Conservation (phyloP, 495 filamentous ascomycete genomes). For the Xylaria grammica region DNA sequence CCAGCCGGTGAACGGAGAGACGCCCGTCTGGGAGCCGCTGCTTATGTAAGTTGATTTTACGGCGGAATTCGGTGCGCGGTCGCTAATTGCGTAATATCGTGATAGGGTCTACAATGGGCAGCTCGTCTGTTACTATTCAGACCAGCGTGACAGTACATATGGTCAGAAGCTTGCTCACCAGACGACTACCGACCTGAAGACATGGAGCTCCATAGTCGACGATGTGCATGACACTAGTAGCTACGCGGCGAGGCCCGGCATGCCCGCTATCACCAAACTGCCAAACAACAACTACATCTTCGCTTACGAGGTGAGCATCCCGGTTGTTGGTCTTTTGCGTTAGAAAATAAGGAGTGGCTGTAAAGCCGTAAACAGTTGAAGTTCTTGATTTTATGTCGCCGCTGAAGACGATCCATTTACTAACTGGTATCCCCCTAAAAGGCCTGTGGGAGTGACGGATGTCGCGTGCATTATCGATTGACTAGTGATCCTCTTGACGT, state of each 20-base stretch:
- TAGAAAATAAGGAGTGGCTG: too few species aligned
- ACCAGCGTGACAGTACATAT: conserved; percentile 67
- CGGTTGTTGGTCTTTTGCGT: too few species aligned
- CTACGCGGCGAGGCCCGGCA: conserved; percentile 70
- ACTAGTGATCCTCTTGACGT: conserved; percentile 8
- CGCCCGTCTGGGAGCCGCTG: conserved; percentile 76
- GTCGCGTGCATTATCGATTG: conserved; percentile 55
- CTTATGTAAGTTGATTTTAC: conserved; percentile 44
- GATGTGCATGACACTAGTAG: conserved; percentile 61
- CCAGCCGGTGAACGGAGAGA: conserved; percentile 63
- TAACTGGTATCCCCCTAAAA: not conserved
- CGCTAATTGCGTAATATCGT: not conserved
- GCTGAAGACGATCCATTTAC: not conserved
- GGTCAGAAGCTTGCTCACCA: conserved; percentile 73
- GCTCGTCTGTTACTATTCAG: conserved; percentile 70
- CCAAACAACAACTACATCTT: conserved; percentile 63
- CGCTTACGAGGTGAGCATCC: conserved; percentile 54
- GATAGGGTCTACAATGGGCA: conserved; percentile 53
- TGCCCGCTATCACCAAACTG: conserved; percentile 65
- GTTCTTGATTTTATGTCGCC: not conserved
- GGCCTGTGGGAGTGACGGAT: conserved; percentile 58
- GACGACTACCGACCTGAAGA: conserved; percentile 58
- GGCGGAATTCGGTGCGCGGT: not conserved
- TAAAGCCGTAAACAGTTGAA: not conserved
- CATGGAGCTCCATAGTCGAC: conserved; percentile 63